Conservation (phyloP, 1,284 basidiomycete species). For the Anthracocystis panici-leucophaei region DNA sequence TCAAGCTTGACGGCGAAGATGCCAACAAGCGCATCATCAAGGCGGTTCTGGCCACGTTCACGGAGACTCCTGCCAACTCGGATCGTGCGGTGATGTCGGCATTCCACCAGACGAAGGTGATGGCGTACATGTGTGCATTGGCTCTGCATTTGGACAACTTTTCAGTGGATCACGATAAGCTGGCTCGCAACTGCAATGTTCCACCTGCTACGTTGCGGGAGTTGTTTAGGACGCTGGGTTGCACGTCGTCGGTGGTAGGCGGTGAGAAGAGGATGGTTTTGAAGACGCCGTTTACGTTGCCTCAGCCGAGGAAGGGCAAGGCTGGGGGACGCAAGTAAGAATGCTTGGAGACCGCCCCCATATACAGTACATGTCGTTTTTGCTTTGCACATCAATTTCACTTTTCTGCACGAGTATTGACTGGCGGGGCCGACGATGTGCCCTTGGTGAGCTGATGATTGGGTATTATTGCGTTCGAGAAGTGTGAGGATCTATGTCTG, state of each 20-base stretch:
- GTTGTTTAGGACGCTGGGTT: conserved; percentile 53
- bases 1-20: conserved; percentile 47
- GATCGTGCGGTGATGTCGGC: conserved; percentile 47
- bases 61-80: conserved; percentile 38
- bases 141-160: conserved; percentile 65
- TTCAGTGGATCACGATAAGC: conserved; percentile 50
- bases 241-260: conserved; percentile 44
- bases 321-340: conserved; percentile 39
- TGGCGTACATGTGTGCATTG: conserved; percentile 63
- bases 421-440: not conserved
- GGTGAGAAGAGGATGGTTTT: conserved; percentile 55
- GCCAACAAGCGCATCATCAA: conserved; percentile 45
- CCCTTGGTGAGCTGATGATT: not conserved
- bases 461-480: not conserved
- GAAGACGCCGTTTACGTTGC: conserved; percentile 52
- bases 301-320: conserved; percentile 48
- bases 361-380: conserved; percentile 21
- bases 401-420: not conserved
- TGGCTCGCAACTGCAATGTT: conserved; percentile 44
- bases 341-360: not conserved
- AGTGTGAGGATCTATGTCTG: conserved; percentile 1
- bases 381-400: not conserved
- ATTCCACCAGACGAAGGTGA: conserved; percentile 57
- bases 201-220: conserved; percentile 44
- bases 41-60: conserved; percentile 32